phyloP scores from a whole-genome alignment of 2,329 filamentous ascomycete genomes.

The Septoria petroselini region DNA sequence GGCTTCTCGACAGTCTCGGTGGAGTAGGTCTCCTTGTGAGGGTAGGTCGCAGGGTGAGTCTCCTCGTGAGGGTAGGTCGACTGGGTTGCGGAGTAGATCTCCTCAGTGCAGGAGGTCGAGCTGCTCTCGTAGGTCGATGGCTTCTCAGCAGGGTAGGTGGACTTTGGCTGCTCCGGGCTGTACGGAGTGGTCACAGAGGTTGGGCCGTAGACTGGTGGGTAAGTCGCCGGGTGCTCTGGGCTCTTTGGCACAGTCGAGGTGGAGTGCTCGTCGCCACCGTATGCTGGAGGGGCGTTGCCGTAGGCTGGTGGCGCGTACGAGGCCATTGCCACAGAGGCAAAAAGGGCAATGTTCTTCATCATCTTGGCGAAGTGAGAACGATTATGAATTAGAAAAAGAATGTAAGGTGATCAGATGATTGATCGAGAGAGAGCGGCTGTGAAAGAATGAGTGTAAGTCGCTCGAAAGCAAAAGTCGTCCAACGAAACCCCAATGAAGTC shows the following conservation, averaged over 20 bases:
- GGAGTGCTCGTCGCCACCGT: not conserved
- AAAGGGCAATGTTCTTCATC: conserved; percentile 21
- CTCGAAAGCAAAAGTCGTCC: conserved; percentile 11
- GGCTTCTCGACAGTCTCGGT: not conserved
- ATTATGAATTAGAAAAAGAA: conserved; percentile 18
- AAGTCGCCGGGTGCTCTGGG: not conserved
- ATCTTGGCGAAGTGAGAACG: conserved; percentile 11
- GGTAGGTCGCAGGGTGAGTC: not conserved
- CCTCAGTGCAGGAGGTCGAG: not conserved
- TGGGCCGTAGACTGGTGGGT: not conserved
- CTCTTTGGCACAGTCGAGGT: not conserved
- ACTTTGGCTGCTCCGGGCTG: conserved; percentile 6
- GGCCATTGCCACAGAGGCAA: conserved; percentile 19
- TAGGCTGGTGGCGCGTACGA: conserved; percentile 11
- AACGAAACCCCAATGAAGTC: conserved; percentile 14
- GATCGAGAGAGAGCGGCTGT: conserved; percentile 7
- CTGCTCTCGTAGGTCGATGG: not conserved
- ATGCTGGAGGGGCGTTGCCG: conserved; percentile 6
- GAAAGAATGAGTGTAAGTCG: conserved; percentile 15
- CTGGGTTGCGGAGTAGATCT: not conserved
- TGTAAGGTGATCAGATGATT: not conserved
- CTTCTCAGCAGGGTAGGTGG: too few relatives aligned
- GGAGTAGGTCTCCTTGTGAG: too few relatives aligned
- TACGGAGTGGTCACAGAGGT: conserved; percentile 1
- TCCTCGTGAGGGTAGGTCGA: conserved; percentile 6